Evolutionary conservation across 768 basidiomycete species (phyloP), one percentile per base, ranked within the genome.

Genomic region (Lactifluus volemus): DNA sequence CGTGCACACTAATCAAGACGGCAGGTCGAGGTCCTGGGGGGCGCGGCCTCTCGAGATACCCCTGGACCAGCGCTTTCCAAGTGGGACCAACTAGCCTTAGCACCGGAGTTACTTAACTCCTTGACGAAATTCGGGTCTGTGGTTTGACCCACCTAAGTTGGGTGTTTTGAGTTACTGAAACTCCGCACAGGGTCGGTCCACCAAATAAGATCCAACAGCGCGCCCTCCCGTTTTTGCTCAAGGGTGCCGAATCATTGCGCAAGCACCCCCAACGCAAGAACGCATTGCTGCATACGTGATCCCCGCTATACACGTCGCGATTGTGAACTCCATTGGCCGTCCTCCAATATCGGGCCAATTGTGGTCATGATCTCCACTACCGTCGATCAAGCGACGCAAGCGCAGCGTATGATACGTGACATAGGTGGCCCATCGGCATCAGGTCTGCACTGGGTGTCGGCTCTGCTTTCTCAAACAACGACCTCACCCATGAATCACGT

Each of bases 141-240:
- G 39, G 10, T 41, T 61, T 49, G 59, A 57, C 48, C 15, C 32
- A 25, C 55, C 30, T 55, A 44, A 62, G 59, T 25, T 55, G 52
- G 60, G 47, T 53, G 21, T 53, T 49, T 19, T 50, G 19, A 25
- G 25, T 25, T 25, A 34, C 21, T 62, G 30, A 50, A 51, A 55
- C 56, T 56, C 59, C 36, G 62, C 59, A 29, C 68, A 95, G 94
- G 45, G 87, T 98, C 63, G 95, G 96, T 0, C 97, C 97, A 2
- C 97, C 97, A 6, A 98, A 98, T 74, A 99, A 99, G 78, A 97
- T 99, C 66, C 97, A 98, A 74, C 93, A 96, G 70, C 84, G 96
- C 51, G 95, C 97, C 49, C 77, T 99, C 53, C 97, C 97, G 7
- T 98, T 98, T 76, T 83, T 99, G 61, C 79, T 98, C 38, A 84